Conservation (phyloP, 805 yeast species). For the Metschnikowia lachancei region DNA sequence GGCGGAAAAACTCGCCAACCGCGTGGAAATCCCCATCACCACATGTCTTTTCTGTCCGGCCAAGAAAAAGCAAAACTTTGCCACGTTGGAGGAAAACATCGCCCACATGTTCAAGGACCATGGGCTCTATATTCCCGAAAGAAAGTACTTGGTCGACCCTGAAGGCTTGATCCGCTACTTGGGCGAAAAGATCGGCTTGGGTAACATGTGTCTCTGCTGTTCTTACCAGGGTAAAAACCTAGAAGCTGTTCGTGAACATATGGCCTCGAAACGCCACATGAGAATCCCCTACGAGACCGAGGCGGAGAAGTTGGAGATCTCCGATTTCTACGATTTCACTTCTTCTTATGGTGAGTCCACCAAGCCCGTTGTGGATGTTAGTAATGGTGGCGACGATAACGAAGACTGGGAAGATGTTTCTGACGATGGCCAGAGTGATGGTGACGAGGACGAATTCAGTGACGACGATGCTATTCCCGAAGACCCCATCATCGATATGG, state of each 20-base stretch:
- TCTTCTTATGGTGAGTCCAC: constrained; percentile 48
- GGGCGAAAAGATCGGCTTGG: constrained; percentile 77
- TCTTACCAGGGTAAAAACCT: constrained; percentile 77
- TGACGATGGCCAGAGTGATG: constrained; percentile 22
- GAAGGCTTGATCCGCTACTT: constrained; percentile 72
- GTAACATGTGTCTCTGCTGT: constrained; percentile 82
- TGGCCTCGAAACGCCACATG: constrained; percentile 82
- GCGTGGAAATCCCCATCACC: constrained; percentile 47
- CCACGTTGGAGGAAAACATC: constrained; percentile 43
- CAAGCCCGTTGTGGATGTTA: constrained; percentile 7
- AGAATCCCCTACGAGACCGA: constrained; percentile 82
- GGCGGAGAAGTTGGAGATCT: constrained; percentile 70
- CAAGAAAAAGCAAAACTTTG: constrained; percentile 32
- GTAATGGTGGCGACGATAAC: constrained; percentile 1
- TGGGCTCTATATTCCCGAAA: constrained; percentile 88
- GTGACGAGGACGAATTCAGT: constrained; percentile 18
- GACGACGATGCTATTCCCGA: constrained; percentile 31
- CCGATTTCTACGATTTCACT: constrained; percentile 81
- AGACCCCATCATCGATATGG: constrained; percentile 36
- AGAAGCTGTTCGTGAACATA: constrained; percentile 87
- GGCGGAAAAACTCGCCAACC: constrained; percentile 44
- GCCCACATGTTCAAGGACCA: constrained; percentile 76
- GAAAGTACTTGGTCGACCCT: constrained; percentile 60
- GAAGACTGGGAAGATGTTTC: constrained; percentile 45
- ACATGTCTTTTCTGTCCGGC: constrained; percentile 51